Evolutionary conservation across 2,329 filamentous ascomycete species (phyloP).

Genomic region (Colletotrichum viniferum): DNA sequence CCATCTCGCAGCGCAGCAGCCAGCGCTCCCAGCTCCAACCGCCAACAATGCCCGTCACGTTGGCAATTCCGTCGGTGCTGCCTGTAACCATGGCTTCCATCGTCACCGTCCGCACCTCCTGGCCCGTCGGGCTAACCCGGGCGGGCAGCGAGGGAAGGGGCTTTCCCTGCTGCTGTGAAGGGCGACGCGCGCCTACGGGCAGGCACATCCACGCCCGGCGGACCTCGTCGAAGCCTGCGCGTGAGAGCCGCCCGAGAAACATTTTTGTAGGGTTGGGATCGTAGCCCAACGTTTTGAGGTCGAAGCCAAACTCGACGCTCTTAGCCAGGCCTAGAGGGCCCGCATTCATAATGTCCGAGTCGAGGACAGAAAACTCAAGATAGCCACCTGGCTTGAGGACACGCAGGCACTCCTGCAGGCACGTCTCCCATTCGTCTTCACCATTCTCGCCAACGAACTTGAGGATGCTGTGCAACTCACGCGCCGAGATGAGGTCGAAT

Average conservation of each 20-base stretch:
- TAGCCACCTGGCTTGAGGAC: slow-evolving; percentile 93
- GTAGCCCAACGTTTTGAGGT: slow-evolving; percentile 87
- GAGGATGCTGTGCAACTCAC: slow-evolving; percentile 83
- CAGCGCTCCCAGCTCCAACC: slow-evolving; percentile 96
- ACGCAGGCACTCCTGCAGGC: slow-evolving; percentile 84
- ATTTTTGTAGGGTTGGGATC: slow-evolving; percentile 83
- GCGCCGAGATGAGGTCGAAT: slow-evolving; percentile 91
- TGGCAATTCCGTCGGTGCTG: slow-evolving; percentile 73
- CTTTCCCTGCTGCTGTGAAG: slow-evolving; percentile 34
- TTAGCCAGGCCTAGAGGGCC: slow-evolving; percentile 81
- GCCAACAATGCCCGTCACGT: slow-evolving; percentile 80
- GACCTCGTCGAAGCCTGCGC: slow-evolving; percentile 78
- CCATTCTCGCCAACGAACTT: slow-evolving; percentile 72
- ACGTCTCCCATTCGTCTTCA: slow-evolving; percentile 86
- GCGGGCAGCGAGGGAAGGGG: slow-evolving; percentile 17
- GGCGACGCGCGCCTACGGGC: slow-evolving; percentile 71
- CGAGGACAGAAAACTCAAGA: slow-evolving; percentile 87
- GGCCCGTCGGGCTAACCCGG: slow-evolving; percentile 41
- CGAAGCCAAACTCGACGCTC: slow-evolving; percentile 90
- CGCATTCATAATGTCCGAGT: slow-evolving; percentile 87
- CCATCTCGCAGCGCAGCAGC: slow-evolving; percentile 86
- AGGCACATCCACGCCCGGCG: slow-evolving; percentile 89
- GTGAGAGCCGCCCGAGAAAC: slow-evolving; percentile 76
- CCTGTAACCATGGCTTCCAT: slow-evolving; percentile 65
- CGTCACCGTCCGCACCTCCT: slow-evolving; percentile 50